These are phyloP conservation scores for Acidiella bohemica DNA, from an alignment of 495 filamentous ascomycete species.

Conservation along the genomic window DNA sequence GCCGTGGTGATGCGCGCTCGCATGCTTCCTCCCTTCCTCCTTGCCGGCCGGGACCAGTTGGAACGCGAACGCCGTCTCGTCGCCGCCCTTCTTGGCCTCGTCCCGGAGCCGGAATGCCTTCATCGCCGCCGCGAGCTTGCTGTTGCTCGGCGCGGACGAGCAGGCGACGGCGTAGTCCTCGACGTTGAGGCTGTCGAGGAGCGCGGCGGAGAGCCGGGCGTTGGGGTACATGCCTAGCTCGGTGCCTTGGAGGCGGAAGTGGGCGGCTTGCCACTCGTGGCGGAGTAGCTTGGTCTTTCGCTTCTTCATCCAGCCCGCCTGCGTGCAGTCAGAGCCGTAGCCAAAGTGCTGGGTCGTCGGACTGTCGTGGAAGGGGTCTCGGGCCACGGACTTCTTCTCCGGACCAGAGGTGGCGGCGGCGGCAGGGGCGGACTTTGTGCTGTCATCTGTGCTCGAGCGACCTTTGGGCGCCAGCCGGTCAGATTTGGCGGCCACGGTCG, in stretches of 20 bases:
- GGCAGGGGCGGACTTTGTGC: background rate
- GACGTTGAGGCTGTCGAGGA: slow-evolving; percentile 77
- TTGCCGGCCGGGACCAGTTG: slow-evolving; percentile 69
- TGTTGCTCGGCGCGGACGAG: slow-evolving; percentile 54
- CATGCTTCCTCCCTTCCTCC: slow-evolving; percentile 29
- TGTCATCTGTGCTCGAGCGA: slow-evolving; percentile 1
- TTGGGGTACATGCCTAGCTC: slow-evolving; percentile 70
- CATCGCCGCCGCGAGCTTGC: slow-evolving; percentile 76
- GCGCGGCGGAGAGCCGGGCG: slow-evolving; percentile 38
- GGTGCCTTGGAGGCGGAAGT: slow-evolving; percentile 76
- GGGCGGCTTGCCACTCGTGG: slow-evolving; percentile 86
- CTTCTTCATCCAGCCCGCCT: slow-evolving; percentile 88
- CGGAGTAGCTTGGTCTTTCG: slow-evolving; percentile 76
- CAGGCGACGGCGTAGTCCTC: slow-evolving; percentile 93
- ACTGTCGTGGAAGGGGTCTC: slow-evolving; percentile 9
- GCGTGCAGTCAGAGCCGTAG: slow-evolving; percentile 36
- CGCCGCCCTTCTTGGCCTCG: slow-evolving; percentile 29
- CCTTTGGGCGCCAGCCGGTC: too few relatives aligned
- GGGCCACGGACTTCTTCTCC: background rate
- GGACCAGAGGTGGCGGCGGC: background rate
- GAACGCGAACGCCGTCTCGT: slow-evolving; percentile 61
- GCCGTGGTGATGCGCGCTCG: too few relatives aligned
- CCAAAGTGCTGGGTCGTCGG: slow-evolving; percentile 9
- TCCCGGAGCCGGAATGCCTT: slow-evolving; percentile 62
- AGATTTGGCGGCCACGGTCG: too few relatives aligned